A percentile compares a stretch with the other conserved stretches of the same genome.
These are phyloP conservation scores for Rhizopus arrhizus DNA, from an alignment of 371 early-diverging fungal species.

Conservation along the genomic window DNA sequence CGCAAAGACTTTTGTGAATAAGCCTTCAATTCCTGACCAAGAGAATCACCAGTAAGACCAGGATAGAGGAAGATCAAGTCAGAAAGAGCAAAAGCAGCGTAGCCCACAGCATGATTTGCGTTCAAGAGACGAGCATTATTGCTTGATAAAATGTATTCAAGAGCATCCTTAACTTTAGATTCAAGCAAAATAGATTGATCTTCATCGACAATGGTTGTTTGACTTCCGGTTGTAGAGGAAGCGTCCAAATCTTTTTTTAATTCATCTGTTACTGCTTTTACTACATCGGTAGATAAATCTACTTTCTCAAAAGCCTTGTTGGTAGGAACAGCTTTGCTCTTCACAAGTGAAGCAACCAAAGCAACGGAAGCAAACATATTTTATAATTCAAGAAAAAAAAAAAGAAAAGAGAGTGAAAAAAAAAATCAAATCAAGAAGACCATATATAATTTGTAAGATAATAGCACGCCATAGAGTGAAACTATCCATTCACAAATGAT, in stretches of 20 bases:
- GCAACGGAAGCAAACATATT: constrained; percentile 38
- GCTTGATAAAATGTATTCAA: constrained; percentile 30
- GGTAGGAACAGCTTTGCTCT: constrained; percentile 18
- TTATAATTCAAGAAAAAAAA: not conserved
- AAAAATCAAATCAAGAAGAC: not conserved
- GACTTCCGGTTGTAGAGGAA: constrained; percentile 44
- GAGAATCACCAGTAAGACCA: constrained; percentile 49
- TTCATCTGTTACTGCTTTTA: constrained; percentile 30
- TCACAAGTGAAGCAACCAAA: constrained; percentile 36
- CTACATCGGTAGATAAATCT: constrained; percentile 33
- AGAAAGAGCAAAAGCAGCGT: constrained; percentile 76
- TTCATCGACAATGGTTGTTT: constrained; percentile 52
- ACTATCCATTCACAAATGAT: constrained; percentile 28
- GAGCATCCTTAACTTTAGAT: constrained; percentile 34
- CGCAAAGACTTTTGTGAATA: constrained; percentile 61
- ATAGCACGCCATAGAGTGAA: constrained; percentile 27
- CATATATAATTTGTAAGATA: constrained; percentile 5
- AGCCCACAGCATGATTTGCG: constrained; percentile 72
- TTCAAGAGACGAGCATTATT: constrained; percentile 44
- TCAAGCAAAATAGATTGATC: constrained; percentile 37
- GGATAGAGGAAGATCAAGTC: constrained; percentile 84
- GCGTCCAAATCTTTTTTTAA: constrained; percentile 36
- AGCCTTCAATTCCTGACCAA: constrained; percentile 63
- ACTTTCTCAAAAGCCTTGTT: constrained; percentile 12
- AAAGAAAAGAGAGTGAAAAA: constrained; percentile 7